Evolutionary conservation across 2,329 filamentous ascomycete genomes (phyloP), one percentile per base, ranked within the genome.

Genomic region (Capronia coronata): DNA sequence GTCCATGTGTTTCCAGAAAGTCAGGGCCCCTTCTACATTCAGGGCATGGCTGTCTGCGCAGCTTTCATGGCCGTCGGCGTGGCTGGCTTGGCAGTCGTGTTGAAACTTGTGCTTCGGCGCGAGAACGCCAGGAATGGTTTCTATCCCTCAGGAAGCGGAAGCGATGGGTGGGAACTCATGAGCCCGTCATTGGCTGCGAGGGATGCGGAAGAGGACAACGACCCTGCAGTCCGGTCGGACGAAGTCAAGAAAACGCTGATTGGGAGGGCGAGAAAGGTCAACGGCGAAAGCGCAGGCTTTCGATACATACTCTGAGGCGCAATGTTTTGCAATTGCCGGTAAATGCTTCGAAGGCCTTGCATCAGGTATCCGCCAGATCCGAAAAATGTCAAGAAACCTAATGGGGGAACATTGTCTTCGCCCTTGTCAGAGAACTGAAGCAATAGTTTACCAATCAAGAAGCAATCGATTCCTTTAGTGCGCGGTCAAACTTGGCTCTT

Each of bases 31-130:
- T 83, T 75, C 63, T 86, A 83, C 61, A 69, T 77, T 2, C 67
- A 60, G 1, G 83, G 83, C 2, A 86, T 86, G 80, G 68, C 67
- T 23, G 69, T 75, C 1, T 86, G 83, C 59, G 78, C 80, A 0
- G 69, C 64, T 8, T 82, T 81, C 50, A 84, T 87, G 82, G 55
- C 76, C 2, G 9, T 56, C 2, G 65, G 69, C 1, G 82, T 86
- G 3, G 80, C 78, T 1, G 50, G 72, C 0, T 61, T 86, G 51
- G 80, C 80, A 0, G 55, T 73, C 25, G 61, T 67, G 8, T 64
- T 86, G 65, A 73, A 82, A 47, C 50, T 71, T n/a, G 71, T 79
- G 23, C 62, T 86, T 29, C 64, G 63, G 39, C 63, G 72, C 46
- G 67, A 71, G 62, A 86, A 86, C 59, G 57, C 65, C 13, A 67